Evolutionary conservation across 2,329 filamentous ascomycete species (phyloP), one percentile per base, ranked within the genome.

Genomic region (Neophaeococcomyces mojaviensis): DNA sequence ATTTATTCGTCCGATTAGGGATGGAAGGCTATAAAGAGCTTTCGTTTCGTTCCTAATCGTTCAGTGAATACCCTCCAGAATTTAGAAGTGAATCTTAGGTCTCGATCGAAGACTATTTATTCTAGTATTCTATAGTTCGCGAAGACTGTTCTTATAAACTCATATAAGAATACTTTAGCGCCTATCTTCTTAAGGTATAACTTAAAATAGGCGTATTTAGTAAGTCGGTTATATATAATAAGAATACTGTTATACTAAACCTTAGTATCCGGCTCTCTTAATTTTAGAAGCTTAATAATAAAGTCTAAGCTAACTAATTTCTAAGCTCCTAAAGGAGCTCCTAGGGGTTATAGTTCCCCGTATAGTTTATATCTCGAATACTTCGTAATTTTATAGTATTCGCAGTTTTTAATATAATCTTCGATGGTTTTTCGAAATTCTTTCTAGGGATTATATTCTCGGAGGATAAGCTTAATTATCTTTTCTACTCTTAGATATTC

Each of bases 321-420:
- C 52, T 37, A 61, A 55, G 59, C 55, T 54, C 53, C 49, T 45
- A 50, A 54, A 39, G 51, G 32, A 9, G 6, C 20, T 34, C 43
- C 49, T 51, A 22, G 28, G 2, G 33, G 38, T 16, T 40, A 34
- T 46, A 48, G 24, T 40, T 44, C 4, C 12, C 47, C 2, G 44
- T 46, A 52, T 18, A 26, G 44, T 38, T 50, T 50, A 48, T 52
- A 33, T 40, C 16, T n/a, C 22, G 9, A n/a, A 18, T 50, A 30
- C 19, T 50, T 50, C 12, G n/a, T 35, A 28, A 45, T 46, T 13
- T 38, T 13, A 12, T 38, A 52, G n/a, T 22, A 45, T 22, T 48
- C 16, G 15, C 24, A 52, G 1, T 48, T 37, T 12, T 39, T 39
- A 24, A 50, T 46, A n/a, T 46, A 50, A n/a, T 50, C 16, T 22